Conservation (phyloP, 805 yeast species). For the Ogataea pilisensis region DNA sequence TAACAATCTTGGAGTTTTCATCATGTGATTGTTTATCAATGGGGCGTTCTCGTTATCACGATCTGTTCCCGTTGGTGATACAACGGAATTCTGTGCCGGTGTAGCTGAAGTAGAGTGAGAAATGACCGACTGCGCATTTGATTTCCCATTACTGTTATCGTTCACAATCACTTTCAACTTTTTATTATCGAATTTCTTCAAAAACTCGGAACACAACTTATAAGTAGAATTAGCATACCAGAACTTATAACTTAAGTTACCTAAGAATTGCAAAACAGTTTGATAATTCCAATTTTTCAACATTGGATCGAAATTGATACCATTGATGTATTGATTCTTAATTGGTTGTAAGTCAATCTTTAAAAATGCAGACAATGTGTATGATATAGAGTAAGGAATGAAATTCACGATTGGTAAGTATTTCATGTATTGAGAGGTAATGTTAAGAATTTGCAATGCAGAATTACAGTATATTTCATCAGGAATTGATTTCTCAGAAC, state of each 20-base stretch:
- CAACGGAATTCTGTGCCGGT: no score
- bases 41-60: no score
- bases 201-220: constrained; percentile 14
- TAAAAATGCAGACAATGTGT: constrained; percentile 16
- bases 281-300: constrained; percentile 12
- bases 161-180: no score
- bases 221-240: constrained; percentile 19
- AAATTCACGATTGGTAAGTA: constrained; percentile 16
- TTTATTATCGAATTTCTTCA: constrained; percentile 7
- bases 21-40: no score
- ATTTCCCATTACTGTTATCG: no score
- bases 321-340: constrained; percentile 13
- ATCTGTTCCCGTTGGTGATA: no score
- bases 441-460: constrained; percentile 17
- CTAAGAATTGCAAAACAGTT: constrained; percentile 9
- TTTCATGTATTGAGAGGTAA: constrained; percentile 12
- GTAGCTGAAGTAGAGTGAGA: no score
- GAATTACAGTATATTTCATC: constrained; percentile 16
- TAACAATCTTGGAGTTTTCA: no score
- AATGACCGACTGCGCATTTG: no score
- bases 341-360: constrained; percentile 13
- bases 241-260: constrained; percentile 6
- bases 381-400: constrained; percentile 16
- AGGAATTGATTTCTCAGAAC: constrained; percentile 13
- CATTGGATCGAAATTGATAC: constrained; percentile 9